These are phyloP conservation scores for Ophiostoma sp. DNA, from an alignment of 2,329 filamentous ascomycete species.

Conservation along the genomic window DNA sequence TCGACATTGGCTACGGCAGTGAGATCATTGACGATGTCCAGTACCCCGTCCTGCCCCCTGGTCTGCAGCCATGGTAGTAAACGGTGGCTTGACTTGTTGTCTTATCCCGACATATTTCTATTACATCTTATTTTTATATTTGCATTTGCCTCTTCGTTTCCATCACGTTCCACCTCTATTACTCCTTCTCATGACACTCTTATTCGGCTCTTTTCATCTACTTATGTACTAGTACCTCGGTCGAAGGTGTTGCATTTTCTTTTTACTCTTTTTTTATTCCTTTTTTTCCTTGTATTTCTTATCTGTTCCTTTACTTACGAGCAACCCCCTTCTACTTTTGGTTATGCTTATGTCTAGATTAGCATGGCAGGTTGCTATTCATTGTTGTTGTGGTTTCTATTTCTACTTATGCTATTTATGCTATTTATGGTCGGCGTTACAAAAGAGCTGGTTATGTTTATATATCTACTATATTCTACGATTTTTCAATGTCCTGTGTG, in stretches of 20 bases:
- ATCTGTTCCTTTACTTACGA: neutral
- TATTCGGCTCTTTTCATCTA: neutral
- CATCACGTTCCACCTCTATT: neutral
- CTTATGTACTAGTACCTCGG: neutral
- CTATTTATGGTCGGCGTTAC: conserved; percentile 9
- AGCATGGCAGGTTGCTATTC: conserved; percentile 7
- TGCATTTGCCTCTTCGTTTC: neutral
- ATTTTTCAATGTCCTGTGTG: conserved; percentile 3
- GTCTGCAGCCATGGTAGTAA: conserved; percentile 36
- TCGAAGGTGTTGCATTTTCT: neutral
- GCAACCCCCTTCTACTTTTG: neutral
- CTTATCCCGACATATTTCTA: neutral
- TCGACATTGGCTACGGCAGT: conserved; percentile 36
- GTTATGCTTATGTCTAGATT: conserved; percentile 9
- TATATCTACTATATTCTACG: conserved; percentile 3
- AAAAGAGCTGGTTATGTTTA: conserved; percentile 15
- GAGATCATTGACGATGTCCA: conserved; percentile 40
- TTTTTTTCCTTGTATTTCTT: neutral
- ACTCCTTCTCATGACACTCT: neutral
- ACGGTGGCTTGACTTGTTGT: neutral
- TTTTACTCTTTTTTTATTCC: neutral
- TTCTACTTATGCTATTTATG: neutral
- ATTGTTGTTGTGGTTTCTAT: neutral
- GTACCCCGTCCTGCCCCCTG: conserved; percentile 39
- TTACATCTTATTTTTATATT: neutral